A percentile compares a stretch with the other conserved stretches of the same genome.
These are phyloP conservation scores for Basipetospora chlamydospora DNA, from an alignment of 2,329 filamentous ascomycete species.

Conservation along the genomic window DNA sequence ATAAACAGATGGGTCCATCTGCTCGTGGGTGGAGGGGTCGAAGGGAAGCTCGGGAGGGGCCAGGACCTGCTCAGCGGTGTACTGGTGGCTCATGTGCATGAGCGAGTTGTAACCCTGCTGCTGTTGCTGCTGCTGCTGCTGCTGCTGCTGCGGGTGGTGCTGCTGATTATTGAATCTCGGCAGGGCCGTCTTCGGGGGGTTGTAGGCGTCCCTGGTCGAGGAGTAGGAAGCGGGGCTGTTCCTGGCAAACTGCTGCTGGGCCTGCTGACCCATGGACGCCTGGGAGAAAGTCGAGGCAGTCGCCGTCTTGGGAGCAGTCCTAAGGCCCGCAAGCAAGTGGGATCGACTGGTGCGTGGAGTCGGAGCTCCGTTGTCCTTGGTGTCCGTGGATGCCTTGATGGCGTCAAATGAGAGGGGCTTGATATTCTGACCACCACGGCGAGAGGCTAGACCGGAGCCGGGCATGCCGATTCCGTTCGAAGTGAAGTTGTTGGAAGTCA, in stretches of 20 bases:
- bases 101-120: constrained; percentile 15
- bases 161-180: constrained; percentile 27
- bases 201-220: constrained; percentile 26
- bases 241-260: constrained; percentile 27
- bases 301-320: constrained; percentile 82
- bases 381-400: constrained; percentile 53
- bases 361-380: constrained; percentile 53
- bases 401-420: constrained; percentile 75
- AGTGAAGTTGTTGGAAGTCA: constrained; percentile 77
- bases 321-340: constrained; percentile 81
- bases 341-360: constrained; percentile 90
- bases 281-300: constrained; percentile 47
- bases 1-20: constrained; percentile 75
- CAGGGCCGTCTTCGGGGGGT: constrained; percentile 42
- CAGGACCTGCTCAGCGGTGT: constrained; percentile 79
- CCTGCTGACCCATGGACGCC: constrained; percentile 37
- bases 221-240: constrained; percentile 31
- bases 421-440: constrained; percentile 71
- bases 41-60: constrained; percentile 71
- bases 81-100: constrained; percentile 28
- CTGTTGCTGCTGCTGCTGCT: constrained; percentile 16
- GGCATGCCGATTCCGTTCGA: constrained; percentile 63
- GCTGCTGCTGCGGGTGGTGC: constrained; percentile 11
- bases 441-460: constrained; percentile 66
- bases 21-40: constrained; percentile 51